Percentiles rank a stretch among this genome's conserved stretches.
Conservation (phyloP, 1,139 yeast genomes). For the Casaregolazyma suthepensis region DNA sequence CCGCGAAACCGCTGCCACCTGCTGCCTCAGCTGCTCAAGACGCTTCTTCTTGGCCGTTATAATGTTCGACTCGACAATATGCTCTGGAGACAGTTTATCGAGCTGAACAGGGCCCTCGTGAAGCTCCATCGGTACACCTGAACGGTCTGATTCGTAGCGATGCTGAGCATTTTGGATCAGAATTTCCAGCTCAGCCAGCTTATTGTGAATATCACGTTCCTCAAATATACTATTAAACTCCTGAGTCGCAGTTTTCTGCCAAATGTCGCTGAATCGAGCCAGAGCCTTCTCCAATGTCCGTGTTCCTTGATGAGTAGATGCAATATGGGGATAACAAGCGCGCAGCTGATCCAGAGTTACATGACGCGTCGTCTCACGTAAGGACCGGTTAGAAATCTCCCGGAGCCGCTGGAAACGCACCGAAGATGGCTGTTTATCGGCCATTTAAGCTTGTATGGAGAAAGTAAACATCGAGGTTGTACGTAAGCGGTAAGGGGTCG, state of each 20-base stretch:
- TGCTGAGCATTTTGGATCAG: constrained; percentile 49
- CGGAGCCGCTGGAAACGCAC: constrained; percentile 50
- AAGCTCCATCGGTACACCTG: constrained; percentile 10
- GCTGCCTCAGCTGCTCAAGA: constrained; percentile 20
- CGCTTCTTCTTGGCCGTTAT: constrained; percentile 22
- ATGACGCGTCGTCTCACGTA: constrained; percentile 59
- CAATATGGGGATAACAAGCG: constrained; percentile 61
- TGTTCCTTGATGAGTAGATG: constrained; percentile 43
- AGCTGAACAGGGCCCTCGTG: constrained; percentile 24
- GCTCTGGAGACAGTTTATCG: constrained; percentile 29
- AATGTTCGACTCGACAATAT: constrained; percentile 28
- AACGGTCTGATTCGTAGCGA: constrained; percentile 22
- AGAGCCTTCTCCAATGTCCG: constrained; percentile 52
- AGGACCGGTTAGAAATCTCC: constrained; percentile 57
- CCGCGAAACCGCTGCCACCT: constrained; percentile 16
- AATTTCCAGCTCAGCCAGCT: constrained; percentile 61
- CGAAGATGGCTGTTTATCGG: constrained; percentile 11
- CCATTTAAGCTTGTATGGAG: background rate
- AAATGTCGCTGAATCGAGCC: constrained; percentile 53
- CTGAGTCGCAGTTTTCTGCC: constrained; percentile 50
- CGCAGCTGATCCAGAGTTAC: constrained; percentile 54
- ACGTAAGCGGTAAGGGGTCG: background rate
- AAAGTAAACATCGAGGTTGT: background rate
- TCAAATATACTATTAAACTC: constrained; percentile 63
- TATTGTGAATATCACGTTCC: constrained; percentile 54